Base-by-base conservation (phyloP, 495 filamentous ascomycete genomes). In the Hypoxylon lienhwacheense region DNA sequence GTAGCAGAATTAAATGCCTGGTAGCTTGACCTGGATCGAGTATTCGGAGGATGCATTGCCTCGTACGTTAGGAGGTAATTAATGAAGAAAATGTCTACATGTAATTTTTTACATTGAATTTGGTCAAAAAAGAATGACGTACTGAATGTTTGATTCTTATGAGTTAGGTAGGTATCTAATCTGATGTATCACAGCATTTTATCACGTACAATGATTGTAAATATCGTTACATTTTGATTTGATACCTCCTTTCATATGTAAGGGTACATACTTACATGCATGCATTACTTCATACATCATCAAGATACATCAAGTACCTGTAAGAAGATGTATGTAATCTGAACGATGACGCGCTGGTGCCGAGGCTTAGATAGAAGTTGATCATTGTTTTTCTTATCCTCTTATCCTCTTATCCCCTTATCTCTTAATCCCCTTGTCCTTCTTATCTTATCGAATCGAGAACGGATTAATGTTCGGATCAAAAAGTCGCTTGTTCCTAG, bases 361-460 rank as follows among this genome's bases (percentile, higher is more conserved):
- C 58, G 52, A 61, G 52, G 58, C 47, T 15, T 44, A 37, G 21
- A 37, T 17, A 40, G 33, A 24, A 5, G 14, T 16, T 50, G 53
- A 56, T 59, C 55, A 57, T 59, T 46, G 47, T 45, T 61, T 29
- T 11, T 35, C 3, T 35, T 35, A 14, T 35, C 32, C 5, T 26
- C 24, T 26, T 26, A 26, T 43, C 8, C 11, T 36, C 32, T 55
- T 59, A 59, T 66, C 64, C 11, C 32, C 32, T 55, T 59, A 59
- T 66, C 64, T 66, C n/a, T n/a, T n/a, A n/a, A n/a, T n/a, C n/a
- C n/a, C n/a, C n/a, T n/a, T n/a, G n/a, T n/a, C n/a, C n/a, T 14
- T 36, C 32, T 55, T 59, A 59, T 66, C 64, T 66, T 64, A 66
- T 64, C 64, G 33, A 8, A 22, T 36, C 19, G 31, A 48, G 22